A percentile compares a stretch with the other conserved stretches of the same genome.
Conservation (phyloP, 768 basidiomycete species). For the Chalciporus chontae region DNA sequence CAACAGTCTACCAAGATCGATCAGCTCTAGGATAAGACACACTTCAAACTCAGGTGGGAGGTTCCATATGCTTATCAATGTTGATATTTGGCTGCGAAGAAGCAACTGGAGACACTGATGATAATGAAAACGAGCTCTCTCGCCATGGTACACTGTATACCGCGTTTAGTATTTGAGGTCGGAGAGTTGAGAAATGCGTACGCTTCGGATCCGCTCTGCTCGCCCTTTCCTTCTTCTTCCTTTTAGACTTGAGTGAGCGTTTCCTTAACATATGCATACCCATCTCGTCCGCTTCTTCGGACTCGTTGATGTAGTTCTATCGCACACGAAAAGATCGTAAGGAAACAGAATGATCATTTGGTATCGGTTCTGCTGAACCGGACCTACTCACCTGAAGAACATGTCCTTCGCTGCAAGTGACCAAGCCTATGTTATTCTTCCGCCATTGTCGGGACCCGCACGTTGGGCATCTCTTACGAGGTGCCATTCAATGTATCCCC, state of each 20-base stretch:
- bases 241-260: slow-evolving; percentile 56
- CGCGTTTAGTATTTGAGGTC: not conserved
- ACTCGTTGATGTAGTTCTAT: slow-evolving; percentile 83
- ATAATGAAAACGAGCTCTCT: slow-evolving; percentile 72
- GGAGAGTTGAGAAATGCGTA: slow-evolving; percentile 25
- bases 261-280: slow-evolving; percentile 64
- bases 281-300: slow-evolving; percentile 60
- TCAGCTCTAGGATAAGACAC: slow-evolving; percentile 10
- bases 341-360: not conserved
- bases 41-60: slow-evolving; percentile 83
- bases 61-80: slow-evolving; percentile 60
- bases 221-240: slow-evolving; percentile 47
- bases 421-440: slow-evolving; percentile 77
- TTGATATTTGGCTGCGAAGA: slow-evolving; percentile 69
- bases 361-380: not conserved
- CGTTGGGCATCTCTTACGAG: slow-evolving; percentile 62
- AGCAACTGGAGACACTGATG: slow-evolving; percentile 84
- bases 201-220: slow-evolving; percentile 61
- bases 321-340: not conserved
- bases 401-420: slow-evolving; percentile 90
- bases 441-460: slow-evolving; percentile 88
- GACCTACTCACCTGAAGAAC: slow-evolving; percentile 66
- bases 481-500: slow-evolving; percentile 41
- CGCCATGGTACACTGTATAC: slow-evolving; percentile 75
- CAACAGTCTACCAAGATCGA: slow-evolving; percentile 2